phyloP scores from a whole-genome alignment of 2,329 filamentous ascomycete genomes.

The Lachnellula arida region DNA sequence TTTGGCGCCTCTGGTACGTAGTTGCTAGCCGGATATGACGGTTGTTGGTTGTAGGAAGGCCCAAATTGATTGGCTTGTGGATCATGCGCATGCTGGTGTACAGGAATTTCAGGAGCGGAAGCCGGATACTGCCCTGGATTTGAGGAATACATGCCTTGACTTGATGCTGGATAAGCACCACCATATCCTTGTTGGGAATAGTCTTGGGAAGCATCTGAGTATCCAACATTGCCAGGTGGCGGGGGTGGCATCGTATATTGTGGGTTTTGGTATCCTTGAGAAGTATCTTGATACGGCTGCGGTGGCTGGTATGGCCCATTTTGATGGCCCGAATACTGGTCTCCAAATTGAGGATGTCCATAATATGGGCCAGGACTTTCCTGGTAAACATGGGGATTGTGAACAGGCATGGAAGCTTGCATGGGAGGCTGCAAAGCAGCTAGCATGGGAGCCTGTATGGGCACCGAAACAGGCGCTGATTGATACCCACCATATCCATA shows the following conservation, averaged over 20 bases:
- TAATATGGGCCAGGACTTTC: conserved; percentile 32
- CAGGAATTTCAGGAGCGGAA: conserved; percentile 12
- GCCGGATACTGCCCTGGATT: conserved; percentile 20
- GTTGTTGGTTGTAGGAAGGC: conserved; percentile 16
- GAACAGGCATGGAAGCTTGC: conserved; percentile 9
- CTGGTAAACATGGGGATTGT: conserved; percentile 26
- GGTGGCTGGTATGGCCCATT: conserved; percentile 29
- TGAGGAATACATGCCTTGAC: conserved; percentile 19
- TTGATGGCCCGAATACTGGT: conserved; percentile 30
- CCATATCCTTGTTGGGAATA: conserved; percentile 28
- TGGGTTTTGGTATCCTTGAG: conserved; percentile 21
- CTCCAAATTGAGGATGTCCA: conserved; percentile 31
- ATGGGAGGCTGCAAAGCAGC: conserved; percentile 12
- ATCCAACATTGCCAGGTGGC: conserved; percentile 14
- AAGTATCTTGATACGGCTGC: conserved; percentile 22
- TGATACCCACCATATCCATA: conserved; percentile 33
- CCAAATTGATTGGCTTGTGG: conserved; percentile 19
- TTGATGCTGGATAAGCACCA: conserved; percentile 17
- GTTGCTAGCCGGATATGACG: conserved; percentile 27
- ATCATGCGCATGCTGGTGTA: conserved; percentile 18
- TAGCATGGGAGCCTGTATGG: conserved; percentile 14
- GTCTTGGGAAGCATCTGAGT: conserved; percentile 20
- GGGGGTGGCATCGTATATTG: conserved; percentile 25
- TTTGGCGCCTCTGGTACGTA: conserved; percentile 28
- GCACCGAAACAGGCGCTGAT: conserved; percentile 20